These are phyloP conservation scores for Tulasnella sp. DNA, from an alignment of 768 basidiomycete species.

Conservation along the genomic window DNA sequence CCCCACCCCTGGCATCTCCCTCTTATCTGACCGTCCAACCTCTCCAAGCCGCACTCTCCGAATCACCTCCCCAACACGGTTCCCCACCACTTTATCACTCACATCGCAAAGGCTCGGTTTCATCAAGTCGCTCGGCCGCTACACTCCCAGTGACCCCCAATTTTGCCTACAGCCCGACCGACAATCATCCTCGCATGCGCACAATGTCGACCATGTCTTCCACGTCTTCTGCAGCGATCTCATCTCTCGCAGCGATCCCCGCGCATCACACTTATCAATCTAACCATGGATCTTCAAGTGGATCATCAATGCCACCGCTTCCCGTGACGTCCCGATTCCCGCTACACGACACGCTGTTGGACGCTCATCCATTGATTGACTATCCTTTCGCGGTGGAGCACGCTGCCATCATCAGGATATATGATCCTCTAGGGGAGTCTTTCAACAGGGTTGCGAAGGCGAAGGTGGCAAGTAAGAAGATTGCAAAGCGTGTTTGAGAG, in stretches of 20 bases:
- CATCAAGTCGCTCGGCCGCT: background rate
- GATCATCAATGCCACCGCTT: background rate
- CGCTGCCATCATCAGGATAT: background rate
- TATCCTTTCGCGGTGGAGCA: constrained; percentile 1
- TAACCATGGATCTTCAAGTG: background rate
- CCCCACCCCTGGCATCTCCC: constrained; percentile 4
- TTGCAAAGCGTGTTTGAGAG: no score
- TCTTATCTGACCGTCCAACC: constrained; percentile 7
- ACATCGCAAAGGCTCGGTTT: background rate
- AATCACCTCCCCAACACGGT: background rate
- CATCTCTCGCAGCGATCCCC: constrained; percentile 12
- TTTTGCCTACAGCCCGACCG: background rate
- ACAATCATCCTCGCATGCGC: background rate
- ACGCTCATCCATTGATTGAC: background rate
- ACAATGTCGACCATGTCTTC: constrained; percentile 9
- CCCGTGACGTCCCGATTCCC: constrained; percentile 3
- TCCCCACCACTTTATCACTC: background rate
- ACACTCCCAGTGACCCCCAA: constrained; percentile 7
- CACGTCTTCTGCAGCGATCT: constrained; percentile 12
- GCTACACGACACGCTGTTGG: background rate
- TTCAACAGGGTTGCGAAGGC: constrained; percentile 1
- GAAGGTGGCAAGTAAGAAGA: background rate
- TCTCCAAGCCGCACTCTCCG: background rate
- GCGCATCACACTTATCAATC: background rate
- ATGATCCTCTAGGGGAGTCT: constrained; percentile 5